These are phyloP conservation scores for Cyanophora paradoxa DNA, from an alignment of 78 protist genomes.

Conservation along the genomic window DNA sequence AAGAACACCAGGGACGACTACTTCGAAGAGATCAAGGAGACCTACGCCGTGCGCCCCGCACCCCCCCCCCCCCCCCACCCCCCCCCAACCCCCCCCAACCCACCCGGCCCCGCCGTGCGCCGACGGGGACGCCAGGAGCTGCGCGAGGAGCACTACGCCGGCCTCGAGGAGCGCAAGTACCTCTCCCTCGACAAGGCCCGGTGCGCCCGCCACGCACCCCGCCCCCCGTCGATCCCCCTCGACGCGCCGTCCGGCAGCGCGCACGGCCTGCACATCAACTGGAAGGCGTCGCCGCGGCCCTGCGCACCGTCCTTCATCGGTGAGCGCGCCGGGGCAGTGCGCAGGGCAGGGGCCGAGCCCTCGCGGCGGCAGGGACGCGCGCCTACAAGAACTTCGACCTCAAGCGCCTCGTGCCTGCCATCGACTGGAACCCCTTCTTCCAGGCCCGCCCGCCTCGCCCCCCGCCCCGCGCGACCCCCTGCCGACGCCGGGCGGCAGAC, in stretches of 20 bases:
- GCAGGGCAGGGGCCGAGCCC: no score
- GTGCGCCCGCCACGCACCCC: no score
- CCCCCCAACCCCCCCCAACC: not conserved
- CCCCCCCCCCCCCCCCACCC: not conserved
- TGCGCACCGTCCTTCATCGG: slow-evolving; percentile 35
- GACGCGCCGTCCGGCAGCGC: no score
- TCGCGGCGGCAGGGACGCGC: no score
- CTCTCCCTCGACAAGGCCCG: slow-evolving; percentile 74
- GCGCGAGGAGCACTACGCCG: slow-evolving; percentile 85
- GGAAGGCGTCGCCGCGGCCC: slow-evolving; percentile 19
- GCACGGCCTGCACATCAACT: slow-evolving; percentile 41
- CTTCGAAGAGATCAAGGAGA: slow-evolving; percentile 53
- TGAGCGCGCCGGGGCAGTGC: not conserved
- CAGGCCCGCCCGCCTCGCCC: slow-evolving; percentile 9
- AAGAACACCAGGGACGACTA: slow-evolving; percentile 41
- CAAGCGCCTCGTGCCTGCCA: slow-evolving; percentile 58
- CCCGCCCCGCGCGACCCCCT: slow-evolving; percentile 49
- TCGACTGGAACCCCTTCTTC: slow-evolving; percentile 92
- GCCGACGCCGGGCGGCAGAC: slow-evolving; percentile 33
- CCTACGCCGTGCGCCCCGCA: not conserved
- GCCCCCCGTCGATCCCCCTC: no score
- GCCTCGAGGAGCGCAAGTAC: slow-evolving; percentile 73
- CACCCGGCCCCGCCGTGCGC: slow-evolving; percentile 13
- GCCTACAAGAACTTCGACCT: slow-evolving; percentile 49
- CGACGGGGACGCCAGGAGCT: no score